Base-by-base conservation (phyloP, 306 rosid species). In the Prunus davidiana region DNA sequence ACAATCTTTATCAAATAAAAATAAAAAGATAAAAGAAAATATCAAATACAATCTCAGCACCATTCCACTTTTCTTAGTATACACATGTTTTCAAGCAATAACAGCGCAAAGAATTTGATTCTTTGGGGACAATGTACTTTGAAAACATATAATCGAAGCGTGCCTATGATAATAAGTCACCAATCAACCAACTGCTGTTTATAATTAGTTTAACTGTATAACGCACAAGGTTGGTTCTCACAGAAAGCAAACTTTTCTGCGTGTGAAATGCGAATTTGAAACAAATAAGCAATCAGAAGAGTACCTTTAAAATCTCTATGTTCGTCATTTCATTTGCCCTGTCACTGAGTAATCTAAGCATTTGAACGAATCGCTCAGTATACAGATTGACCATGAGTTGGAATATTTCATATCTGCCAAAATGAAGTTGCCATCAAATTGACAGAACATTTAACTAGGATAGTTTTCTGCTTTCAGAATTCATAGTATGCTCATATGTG, bases 371-470 rank as follows among this genome's bases (percentile, higher is more conserved):
- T 82, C 99, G 87, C 87, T 95, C 99, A 1, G 97, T 92, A 79
- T 95, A 95, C 78, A 95, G 88, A 77, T 92, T 95, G 82, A 95
- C 97, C 97, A 92, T 87, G 72, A 95, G 87, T 80, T 95, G 99
- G 85, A 95, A 95, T 85, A 95, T 92, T 83, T 90, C 99, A 75
- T 92, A 95, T 92, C 99, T 95, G 93, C 84, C 82, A 75, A 72
- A 77, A 73, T 58, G 62, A 52, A 79, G 65, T 22, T 30, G 9
- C 55, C 67, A 57, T 43, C 67, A 25, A 46, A 20, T 25, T 3
- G 34, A 22, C 11, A 24, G 11, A 20, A 72, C n/a, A 24, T 57
- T 57, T 55, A 55, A 2, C 27, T 22, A 58, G 8, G 16, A 30
- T 46, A 58, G 25, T 12, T 58, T 28, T 58, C 56, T 34, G 14